Conservation (phyloP, 2,329 filamentous ascomycete species). For the Knoxdaviesia capensis region DNA sequence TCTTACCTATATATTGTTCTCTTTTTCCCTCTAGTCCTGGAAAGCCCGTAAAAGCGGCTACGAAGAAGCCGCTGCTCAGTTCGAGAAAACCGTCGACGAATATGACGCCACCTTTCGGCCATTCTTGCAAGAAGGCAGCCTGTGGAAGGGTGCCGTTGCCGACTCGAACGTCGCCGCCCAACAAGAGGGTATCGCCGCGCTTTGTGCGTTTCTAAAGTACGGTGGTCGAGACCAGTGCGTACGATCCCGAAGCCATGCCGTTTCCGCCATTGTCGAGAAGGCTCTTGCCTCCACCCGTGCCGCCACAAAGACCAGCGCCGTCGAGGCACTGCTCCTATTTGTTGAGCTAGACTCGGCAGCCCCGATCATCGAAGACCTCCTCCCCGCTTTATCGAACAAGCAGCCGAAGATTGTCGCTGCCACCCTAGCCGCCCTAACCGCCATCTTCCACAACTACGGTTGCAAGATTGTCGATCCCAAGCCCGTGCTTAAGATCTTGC, state of each 20-base stretch:
- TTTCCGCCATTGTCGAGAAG: conserved; percentile 75
- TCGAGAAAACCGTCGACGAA: conserved; percentile 70
- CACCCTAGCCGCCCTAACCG: conserved; percentile 54
- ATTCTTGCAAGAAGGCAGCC: conserved; percentile 61
- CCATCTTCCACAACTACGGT: conserved; percentile 83
- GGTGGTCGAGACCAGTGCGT: conserved; percentile 62
- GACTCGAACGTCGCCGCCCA: conserved; percentile 96
- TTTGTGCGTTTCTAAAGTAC: conserved; percentile 85
- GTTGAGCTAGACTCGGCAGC: conserved; percentile 75
- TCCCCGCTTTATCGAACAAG: conserved; percentile 70
- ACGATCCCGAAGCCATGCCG: conserved; percentile 55
- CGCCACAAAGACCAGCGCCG: conserved; percentile 67
- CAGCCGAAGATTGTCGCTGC: conserved; percentile 68
- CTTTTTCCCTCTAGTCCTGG: conserved; percentile 44
- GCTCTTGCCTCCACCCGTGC: conserved; percentile 73
- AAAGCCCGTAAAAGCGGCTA: conserved; percentile 93
- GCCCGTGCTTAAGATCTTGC: conserved; percentile 66
- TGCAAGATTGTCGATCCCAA: conserved; percentile 91
- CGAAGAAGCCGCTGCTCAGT: conserved; percentile 76
- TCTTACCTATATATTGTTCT: too few relatives aligned
- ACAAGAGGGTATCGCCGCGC: conserved; percentile 70
- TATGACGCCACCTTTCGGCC: conserved; percentile 69
- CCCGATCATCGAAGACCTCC: conserved; percentile 74
- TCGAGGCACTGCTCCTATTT: conserved; percentile 74
- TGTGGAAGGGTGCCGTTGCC: conserved; percentile 84